Percentiles rank a stretch among this genome's conserved stretches.
These are phyloP conservation scores for Xylogone sp. DNA, from an alignment of 2,329 filamentous ascomycete species.

Conservation along the genomic window DNA sequence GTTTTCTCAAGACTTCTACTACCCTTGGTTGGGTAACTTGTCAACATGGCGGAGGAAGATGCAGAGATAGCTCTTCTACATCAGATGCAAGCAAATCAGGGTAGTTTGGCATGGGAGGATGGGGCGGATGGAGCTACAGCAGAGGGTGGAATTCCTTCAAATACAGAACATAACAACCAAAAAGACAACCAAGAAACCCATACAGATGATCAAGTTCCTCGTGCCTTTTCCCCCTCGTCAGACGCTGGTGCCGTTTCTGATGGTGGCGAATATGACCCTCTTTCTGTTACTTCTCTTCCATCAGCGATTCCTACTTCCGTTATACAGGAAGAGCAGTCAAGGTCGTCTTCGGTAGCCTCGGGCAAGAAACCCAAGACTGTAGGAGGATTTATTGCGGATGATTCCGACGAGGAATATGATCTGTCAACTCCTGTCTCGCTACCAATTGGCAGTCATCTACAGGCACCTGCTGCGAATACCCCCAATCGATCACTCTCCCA, in stretches of 20 bases:
- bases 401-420: conserved; percentile 31
- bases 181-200: conserved; percentile 30
- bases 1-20: background rate
- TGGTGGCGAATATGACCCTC: conserved; percentile 29
- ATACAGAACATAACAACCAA: conserved; percentile 31
- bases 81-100: conserved; percentile 30
- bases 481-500: conserved; percentile 23
- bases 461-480: conserved; percentile 20
- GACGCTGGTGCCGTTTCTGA: conserved; percentile 24
- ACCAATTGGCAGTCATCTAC: conserved; percentile 14
- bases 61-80: conserved; percentile 33
- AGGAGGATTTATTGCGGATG: conserved; percentile 31
- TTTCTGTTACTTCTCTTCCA: conserved; percentile 26
- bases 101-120: conserved; percentile 25
- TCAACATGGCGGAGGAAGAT: conserved; percentile 30
- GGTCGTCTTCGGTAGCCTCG: conserved; percentile 28
- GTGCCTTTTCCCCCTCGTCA: conserved; percentile 29
- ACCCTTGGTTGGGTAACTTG: background rate
- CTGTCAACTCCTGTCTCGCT: conserved; percentile 18
- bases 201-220: conserved; percentile 32
- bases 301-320: conserved; percentile 16
- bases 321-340: conserved; percentile 22
- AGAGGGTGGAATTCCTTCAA: conserved; percentile 27
- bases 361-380: conserved; percentile 27
- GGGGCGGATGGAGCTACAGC: conserved; percentile 21